These are phyloP conservation scores for Alternaria angustiovoidea DNA, from an alignment of 2,329 filamentous ascomycete genomes.

Conservation along the genomic window DNA sequence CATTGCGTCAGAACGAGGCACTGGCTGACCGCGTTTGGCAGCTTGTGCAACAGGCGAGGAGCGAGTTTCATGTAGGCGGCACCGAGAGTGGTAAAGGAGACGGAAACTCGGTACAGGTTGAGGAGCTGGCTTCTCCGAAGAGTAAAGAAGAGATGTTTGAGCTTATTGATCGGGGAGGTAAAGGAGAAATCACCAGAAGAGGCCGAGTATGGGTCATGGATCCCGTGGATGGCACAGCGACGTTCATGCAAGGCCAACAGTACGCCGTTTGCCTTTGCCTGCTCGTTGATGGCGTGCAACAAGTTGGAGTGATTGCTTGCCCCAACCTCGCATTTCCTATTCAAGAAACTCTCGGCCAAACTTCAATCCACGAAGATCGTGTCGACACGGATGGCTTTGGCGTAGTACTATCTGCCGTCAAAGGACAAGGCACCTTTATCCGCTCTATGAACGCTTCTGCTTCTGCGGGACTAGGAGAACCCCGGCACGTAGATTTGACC, in stretches of 20 bases:
- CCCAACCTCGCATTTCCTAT: slow-evolving; percentile 64
- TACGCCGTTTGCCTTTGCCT: slow-evolving; percentile 69
- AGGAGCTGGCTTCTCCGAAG: slow-evolving; percentile 45
- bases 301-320: slow-evolving; percentile 67
- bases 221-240: slow-evolving; percentile 70
- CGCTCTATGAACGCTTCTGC: slow-evolving; percentile 46
- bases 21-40: slow-evolving; percentile 65
- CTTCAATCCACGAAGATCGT: slow-evolving; percentile 45
- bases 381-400: slow-evolving; percentile 55
- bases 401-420: slow-evolving; percentile 58
- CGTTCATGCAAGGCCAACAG: slow-evolving; percentile 68
- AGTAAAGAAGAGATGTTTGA: slow-evolving; percentile 65
- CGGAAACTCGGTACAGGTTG: slow-evolving; percentile 12
- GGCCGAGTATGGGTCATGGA: slow-evolving; percentile 68
- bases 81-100: slow-evolving; percentile 35
- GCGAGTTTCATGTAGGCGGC: slow-evolving; percentile 39
- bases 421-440: slow-evolving; percentile 56
- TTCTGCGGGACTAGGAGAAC: slow-evolving; percentile 40
- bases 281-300: slow-evolving; percentile 64
- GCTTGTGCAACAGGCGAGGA: slow-evolving; percentile 54
- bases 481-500: slow-evolving; percentile 40
- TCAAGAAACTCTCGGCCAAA: slow-evolving; percentile 22
- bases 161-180: slow-evolving; percentile 69
- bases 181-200: slow-evolving; percentile 56
- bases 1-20: slow-evolving; percentile 58